A percentile compares a stretch with the other conserved stretches of the same genome.
Evolutionary conservation across 306 rosid genomes (phyloP).

Genomic region (Cajanus cajan): DNA sequence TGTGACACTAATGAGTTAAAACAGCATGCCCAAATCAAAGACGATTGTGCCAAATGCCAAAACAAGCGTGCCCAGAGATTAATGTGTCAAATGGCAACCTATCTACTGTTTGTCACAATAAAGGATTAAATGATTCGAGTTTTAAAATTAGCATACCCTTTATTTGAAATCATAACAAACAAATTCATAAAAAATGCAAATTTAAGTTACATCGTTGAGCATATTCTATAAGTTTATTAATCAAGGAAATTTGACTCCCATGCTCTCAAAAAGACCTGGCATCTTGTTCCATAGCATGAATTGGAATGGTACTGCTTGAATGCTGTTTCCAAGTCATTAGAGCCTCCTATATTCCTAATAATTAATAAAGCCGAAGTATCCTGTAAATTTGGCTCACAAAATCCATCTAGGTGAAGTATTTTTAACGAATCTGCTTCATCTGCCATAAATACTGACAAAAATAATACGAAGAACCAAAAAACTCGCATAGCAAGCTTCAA

Average conservation of each 20-base stretch:
- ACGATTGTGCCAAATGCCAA: not conserved
- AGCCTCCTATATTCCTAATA: not conserved
- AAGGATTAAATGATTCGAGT: not conserved
- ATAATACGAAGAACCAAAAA: not conserved
- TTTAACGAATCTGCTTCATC: conserved; percentile 10
- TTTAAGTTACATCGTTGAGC: conserved; percentile 19
- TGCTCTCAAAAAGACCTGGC: conserved; percentile 11
- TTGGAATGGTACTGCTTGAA: conserved; percentile 16
- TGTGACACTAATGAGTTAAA: not conserved
- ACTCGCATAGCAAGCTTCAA: not conserved
- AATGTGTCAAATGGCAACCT: not conserved
- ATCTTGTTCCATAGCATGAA: conserved; percentile 6
- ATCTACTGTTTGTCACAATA: not conserved
- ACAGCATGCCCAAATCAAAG: not conserved
- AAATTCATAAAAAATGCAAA: not conserved
- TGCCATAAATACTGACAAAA: not conserved
- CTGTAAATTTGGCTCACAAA: conserved; percentile 1
- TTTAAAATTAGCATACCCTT: not conserved
- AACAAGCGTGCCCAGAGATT: not conserved
- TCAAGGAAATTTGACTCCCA: not conserved
- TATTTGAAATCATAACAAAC: not conserved
- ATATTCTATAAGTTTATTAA: not conserved
- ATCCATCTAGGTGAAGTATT: not conserved
- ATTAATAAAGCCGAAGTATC: not conserved
- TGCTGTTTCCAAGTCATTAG: not conserved